Conservation (phyloP, 805 yeast genomes). For the Cyberlindnera subsufficiens region DNA sequence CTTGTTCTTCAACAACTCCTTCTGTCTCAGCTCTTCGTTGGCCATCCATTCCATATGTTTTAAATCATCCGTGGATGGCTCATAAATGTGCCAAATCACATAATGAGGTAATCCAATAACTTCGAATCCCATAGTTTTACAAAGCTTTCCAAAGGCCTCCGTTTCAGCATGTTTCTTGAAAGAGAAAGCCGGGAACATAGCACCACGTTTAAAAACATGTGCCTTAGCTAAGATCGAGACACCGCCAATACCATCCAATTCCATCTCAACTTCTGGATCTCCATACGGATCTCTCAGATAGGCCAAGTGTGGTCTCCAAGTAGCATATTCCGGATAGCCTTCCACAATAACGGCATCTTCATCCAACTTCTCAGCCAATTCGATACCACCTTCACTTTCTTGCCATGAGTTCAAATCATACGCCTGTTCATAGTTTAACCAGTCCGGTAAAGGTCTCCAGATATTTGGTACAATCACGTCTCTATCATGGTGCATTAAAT, state of each 20-base stretch:
- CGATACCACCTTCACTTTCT: slow-evolving; percentile 77
- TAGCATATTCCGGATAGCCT: slow-evolving; percentile 95
- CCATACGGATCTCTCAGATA: slow-evolving; percentile 93
- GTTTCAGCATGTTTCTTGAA: slow-evolving; percentile 97
- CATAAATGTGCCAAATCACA: slow-evolving; percentile 95
- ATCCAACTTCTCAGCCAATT: slow-evolving; percentile 67
- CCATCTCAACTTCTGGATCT: slow-evolving; percentile 89
- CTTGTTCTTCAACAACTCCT: slow-evolving; percentile 56
- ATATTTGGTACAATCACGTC: slow-evolving; percentile 95
- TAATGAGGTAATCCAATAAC: slow-evolving; percentile 93
- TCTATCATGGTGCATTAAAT: slow-evolving; percentile 83
- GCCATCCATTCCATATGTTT: slow-evolving; percentile 88
- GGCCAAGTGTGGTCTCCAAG: slow-evolving; percentile 97
- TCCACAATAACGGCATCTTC: slow-evolving; percentile 97
- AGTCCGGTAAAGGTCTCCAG: slow-evolving; percentile 85
- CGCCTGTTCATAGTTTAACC: slow-evolving; percentile 82
- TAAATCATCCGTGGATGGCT: slow-evolving; percentile 90
- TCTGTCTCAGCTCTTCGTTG: slow-evolving; percentile 61
- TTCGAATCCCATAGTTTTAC: slow-evolving; percentile 77
- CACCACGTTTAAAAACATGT: slow-evolving; percentile 76
- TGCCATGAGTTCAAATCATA: slow-evolving; percentile 84
- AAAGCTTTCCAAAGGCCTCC: slow-evolving; percentile 91
- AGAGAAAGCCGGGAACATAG: slow-evolving; percentile 95
- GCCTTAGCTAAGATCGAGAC: slow-evolving; percentile 90
- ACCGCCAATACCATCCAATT: slow-evolving; percentile 95